Evolutionary conservation across 805 yeast species (phyloP).

Genomic region (Trichomonascus vanleenenianus): DNA sequence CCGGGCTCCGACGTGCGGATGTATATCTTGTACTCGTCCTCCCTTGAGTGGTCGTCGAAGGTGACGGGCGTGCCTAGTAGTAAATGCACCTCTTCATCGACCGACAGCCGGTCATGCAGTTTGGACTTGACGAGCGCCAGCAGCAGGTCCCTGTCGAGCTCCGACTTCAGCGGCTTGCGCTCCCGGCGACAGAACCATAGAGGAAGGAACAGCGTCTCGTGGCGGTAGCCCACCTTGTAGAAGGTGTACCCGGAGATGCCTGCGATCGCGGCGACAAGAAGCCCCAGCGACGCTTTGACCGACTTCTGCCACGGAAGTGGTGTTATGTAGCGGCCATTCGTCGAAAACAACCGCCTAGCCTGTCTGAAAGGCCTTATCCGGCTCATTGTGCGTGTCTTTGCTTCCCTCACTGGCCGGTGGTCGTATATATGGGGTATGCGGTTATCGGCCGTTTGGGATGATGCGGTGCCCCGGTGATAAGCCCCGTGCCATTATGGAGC

Average conservation of each 20-base stretch:
- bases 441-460: too few species aligned
- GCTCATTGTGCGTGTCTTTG: too few species aligned
- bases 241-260: constrained; percentile 9
- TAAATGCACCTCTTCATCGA: constrained; percentile 14
- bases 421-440: too few species aligned
- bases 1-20: constrained; percentile 16
- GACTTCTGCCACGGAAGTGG: background rate
- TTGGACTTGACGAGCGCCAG: constrained; percentile 7
- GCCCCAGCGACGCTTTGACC: constrained; percentile 6
- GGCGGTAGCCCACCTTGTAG: constrained; percentile 10
- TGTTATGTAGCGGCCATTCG: too few species aligned
- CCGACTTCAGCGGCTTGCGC: constrained; percentile 14
- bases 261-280: constrained; percentile 8
- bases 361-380: background rate
- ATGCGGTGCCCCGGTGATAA: too few species aligned
- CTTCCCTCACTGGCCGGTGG: too few species aligned
- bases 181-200: constrained; percentile 13
- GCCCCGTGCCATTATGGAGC: too few species aligned
- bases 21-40: constrained; percentile 6
- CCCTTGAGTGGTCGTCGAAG: constrained; percentile 1
- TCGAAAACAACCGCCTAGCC: background rate
- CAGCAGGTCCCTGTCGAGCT: constrained; percentile 13
- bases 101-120: constrained; percentile 15
- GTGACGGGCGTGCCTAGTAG: constrained; percentile 14
- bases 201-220: constrained; percentile 17